Percentiles rank a stretch among this genome's conserved stretches.
Conservation (phyloP, 2,329 filamentous ascomycete genomes). For the Endoconidiophora laricicola region DNA sequence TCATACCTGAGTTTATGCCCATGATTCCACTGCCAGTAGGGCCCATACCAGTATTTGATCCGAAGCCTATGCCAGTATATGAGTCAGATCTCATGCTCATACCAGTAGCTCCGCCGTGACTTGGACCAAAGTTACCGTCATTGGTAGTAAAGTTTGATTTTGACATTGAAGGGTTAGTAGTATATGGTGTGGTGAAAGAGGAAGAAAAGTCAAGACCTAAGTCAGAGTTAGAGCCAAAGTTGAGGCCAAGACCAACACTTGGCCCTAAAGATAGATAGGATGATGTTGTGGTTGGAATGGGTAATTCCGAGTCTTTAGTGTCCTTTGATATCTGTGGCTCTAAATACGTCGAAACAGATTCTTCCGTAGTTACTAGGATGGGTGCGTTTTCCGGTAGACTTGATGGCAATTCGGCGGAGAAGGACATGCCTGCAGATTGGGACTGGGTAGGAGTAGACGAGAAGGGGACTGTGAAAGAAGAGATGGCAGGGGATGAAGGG, state of each 20-base stretch:
- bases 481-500: not conserved
- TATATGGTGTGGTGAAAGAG: not conserved
- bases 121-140: not conserved
- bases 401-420: not conserved
- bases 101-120: not conserved
- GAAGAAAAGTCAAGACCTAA: slow-evolving; percentile 2
- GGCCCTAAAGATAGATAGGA: not conserved
- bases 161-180: not conserved
- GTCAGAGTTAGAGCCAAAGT: slow-evolving; percentile 4
- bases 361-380: not conserved
- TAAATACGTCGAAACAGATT: not conserved
- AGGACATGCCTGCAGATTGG: not conserved
- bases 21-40: too few species aligned
- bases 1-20: not conserved
- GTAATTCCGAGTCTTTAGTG: too few species aligned
- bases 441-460: too few species aligned
- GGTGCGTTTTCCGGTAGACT: not conserved
- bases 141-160: not conserved
- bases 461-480: too few species aligned
- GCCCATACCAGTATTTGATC: slow-evolving; percentile 1
- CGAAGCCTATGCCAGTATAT: not conserved
- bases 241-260: slow-evolving; percentile 1
- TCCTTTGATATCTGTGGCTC: not conserved
- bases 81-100: not conserved
- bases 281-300: too few species aligned